Evolutionary conservation across 108 stramenopile genomes (phyloP).

Genomic region (Skeletonema potamos): DNA sequence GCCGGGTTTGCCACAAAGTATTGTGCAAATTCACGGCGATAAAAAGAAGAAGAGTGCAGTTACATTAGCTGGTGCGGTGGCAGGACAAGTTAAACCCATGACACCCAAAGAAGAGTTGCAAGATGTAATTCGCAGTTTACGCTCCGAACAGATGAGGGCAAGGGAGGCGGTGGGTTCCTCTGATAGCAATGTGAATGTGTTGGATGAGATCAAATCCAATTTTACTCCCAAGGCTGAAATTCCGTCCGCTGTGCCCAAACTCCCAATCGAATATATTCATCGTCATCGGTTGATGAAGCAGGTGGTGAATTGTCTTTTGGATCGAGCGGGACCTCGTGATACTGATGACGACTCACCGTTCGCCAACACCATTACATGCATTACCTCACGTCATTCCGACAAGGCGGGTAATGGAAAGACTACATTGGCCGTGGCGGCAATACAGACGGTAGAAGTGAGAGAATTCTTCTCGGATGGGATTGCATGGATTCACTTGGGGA

Average conservation of each 20-base stretch:
- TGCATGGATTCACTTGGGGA: constrained; percentile 83
- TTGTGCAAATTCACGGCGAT: constrained; percentile 25
- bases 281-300: constrained; percentile 72
- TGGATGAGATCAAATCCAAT: constrained; percentile 71
- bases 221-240: constrained; percentile 87
- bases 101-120: constrained; percentile 85
- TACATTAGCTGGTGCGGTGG: constrained; percentile 9
- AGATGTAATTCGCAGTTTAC: constrained; percentile 79
- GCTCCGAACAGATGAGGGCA: constrained; percentile 74
- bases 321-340: constrained; percentile 61
- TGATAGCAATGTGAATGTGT: constrained; percentile 23
- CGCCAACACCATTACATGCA: constrained; percentile 72
- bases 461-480: constrained; percentile 90
- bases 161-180: constrained; percentile 48
- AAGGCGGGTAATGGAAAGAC: constrained; percentile 91
- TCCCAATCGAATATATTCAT: constrained; percentile 86
- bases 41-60: constrained; percentile 25
- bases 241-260: constrained; percentile 78
- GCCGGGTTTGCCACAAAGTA: constrained; percentile 23
- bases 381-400: constrained; percentile 85
- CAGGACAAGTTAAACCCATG: constrained; percentile 48
- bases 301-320: constrained; percentile 81
- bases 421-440: constrained; percentile 83
- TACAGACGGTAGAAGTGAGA: constrained; percentile 85
- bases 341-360: constrained; percentile 54